A percentile compares a stretch with the other conserved stretches of the same genome.
Conservation (phyloP, 2,329 filamentous ascomycete genomes). For the Cladophialophora bantiana region DNA sequence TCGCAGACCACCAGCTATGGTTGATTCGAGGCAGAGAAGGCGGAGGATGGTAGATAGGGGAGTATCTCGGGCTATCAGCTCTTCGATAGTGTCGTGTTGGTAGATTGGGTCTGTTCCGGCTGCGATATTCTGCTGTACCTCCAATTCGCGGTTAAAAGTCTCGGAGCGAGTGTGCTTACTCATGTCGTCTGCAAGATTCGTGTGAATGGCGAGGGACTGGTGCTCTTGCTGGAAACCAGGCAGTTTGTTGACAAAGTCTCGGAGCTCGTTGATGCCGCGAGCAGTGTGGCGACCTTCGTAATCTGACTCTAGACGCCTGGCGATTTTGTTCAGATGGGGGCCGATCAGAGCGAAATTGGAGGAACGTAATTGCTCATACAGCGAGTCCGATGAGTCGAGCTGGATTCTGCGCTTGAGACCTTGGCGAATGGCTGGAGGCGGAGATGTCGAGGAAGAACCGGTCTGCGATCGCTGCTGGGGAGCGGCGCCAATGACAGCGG, state of each 20-base stretch:
- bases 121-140: conserved; percentile 94
- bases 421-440: conserved; percentile 62
- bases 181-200: conserved; percentile 90
- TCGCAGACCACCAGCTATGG: conserved; percentile 85
- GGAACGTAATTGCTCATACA: conserved; percentile 87
- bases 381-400: conserved; percentile 85
- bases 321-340: conserved; percentile 85
- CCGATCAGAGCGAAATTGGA: conserved; percentile 96
- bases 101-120: conserved; percentile 87
- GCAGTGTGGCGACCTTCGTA: conserved; percentile 87
- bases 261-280: conserved; percentile 87
- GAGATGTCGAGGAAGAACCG: conserved; percentile 62
- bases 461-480: conserved; percentile 60
- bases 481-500: conserved; percentile 81
- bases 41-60: conserved; percentile 82
- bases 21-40: conserved; percentile 88
- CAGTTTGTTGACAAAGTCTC: conserved; percentile 92
- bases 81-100: conserved; percentile 89
- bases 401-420: conserved; percentile 85
- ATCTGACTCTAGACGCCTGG: conserved; percentile 81
- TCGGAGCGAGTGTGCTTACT: conserved; percentile 91
- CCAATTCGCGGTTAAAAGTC: conserved; percentile 83
- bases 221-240: conserved; percentile 93
- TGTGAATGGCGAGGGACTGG: conserved; percentile 89
- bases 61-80: conserved; percentile 87